Evolutionary conservation across 495 filamentous ascomycete genomes (phyloP).

Genomic region (Bombardia bombarda): DNA sequence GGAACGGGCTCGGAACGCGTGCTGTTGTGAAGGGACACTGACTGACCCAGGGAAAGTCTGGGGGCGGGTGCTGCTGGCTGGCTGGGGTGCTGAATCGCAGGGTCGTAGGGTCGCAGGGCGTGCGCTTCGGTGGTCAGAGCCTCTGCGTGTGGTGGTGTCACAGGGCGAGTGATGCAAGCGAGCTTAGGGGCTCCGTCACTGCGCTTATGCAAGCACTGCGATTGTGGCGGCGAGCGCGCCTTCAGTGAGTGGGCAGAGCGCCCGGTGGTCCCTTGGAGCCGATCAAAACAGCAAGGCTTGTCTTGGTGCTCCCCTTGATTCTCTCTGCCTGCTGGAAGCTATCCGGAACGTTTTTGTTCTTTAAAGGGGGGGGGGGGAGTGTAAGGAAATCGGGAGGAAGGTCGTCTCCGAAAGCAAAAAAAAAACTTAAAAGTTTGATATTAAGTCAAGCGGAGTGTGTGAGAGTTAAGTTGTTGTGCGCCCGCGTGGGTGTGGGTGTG

Average conservation of each 20-base stretch:
- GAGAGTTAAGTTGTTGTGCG: no score
- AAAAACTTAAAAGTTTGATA: not conserved
- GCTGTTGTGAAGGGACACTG: conserved; percentile 2
- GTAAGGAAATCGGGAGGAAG: no score
- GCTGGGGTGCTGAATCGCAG: conserved; percentile 2
- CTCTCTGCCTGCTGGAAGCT: no score
- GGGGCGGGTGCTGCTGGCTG: conserved; percentile 1
- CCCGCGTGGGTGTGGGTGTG: not conserved
- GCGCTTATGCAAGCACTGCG: conserved; percentile 28
- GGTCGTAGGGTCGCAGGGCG: not conserved
- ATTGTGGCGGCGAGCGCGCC: conserved; percentile 26
- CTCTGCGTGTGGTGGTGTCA: conserved; percentile 10
- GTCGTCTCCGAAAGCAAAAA: not conserved
- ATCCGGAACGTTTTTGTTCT: no score
- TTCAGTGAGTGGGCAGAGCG: conserved; percentile 21
- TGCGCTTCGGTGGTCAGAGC: not conserved
- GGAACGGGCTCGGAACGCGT: not conserved
- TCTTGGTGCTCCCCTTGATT: conserved; percentile 2
- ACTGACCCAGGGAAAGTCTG: not conserved
- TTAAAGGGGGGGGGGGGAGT: not conserved
- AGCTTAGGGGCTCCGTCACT: conserved; percentile 15
- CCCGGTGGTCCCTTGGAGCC: conserved; percentile 10
- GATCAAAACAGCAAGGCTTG: conserved; percentile 21
- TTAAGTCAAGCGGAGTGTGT: no score
- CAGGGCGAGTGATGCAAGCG: conserved; percentile 13